These are phyloP conservation scores for Bipolaris cookei DNA, from an alignment of 2,329 filamentous ascomycete species.

Conservation along the genomic window DNA sequence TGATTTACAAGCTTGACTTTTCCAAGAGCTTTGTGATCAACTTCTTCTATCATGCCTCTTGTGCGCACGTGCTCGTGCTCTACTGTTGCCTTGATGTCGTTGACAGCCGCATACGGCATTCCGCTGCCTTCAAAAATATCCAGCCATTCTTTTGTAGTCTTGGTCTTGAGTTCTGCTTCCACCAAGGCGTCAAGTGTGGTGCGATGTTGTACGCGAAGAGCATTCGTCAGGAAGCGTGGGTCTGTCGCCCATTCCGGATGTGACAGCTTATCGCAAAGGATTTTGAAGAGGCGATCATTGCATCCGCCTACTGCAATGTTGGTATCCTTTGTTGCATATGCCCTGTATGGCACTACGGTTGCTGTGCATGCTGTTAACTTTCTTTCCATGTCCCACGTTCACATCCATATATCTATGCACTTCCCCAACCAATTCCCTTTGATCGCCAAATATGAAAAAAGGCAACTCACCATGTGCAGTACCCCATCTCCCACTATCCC, in stretches of 20 bases:
- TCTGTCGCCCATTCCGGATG: conserved; percentile 65
- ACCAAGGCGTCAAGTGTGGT: conserved; percentile 78
- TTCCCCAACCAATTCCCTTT: neutral
- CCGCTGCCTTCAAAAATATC: conserved; percentile 85
- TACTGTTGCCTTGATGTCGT: conserved; percentile 85
- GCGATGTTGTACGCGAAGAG: conserved; percentile 69
- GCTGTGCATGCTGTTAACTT: conserved; percentile 52
- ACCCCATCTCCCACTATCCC: conserved; percentile 89
- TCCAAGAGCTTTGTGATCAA: conserved; percentile 82
- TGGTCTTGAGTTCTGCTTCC: conserved; percentile 72
- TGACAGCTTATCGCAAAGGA: conserved; percentile 63
- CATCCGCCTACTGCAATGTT: conserved; percentile 68
- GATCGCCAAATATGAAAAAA: too few species aligned
- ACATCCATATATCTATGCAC: neutral
- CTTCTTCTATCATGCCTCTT: conserved; percentile 84
- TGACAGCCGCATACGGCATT: conserved; percentile 91
- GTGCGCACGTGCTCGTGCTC: conserved; percentile 80
- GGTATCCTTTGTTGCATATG: conserved; percentile 70
- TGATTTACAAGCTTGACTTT: conserved; percentile 88
- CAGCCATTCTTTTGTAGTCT: conserved; percentile 88
- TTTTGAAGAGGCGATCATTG: conserved; percentile 66
- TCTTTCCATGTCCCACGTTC: too few species aligned
- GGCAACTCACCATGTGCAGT: conserved; percentile 79
- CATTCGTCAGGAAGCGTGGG: conserved; percentile 63
- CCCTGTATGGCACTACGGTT: conserved; percentile 92